These are phyloP conservation scores for Echites panduratus DNA, from an alignment of 257 asterid species.

Conservation along the genomic window DNA sequence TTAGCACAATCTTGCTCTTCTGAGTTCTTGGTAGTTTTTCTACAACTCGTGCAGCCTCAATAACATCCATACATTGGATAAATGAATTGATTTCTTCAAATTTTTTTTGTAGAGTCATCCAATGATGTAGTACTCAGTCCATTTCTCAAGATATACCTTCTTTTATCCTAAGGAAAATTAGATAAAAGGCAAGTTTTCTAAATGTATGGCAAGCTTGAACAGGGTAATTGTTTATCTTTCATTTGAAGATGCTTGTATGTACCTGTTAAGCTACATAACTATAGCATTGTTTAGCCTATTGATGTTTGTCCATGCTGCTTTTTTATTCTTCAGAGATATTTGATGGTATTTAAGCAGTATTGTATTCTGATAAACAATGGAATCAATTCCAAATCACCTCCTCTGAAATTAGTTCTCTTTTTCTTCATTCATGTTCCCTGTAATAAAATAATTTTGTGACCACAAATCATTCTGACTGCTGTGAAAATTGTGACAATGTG, in stretches of 20 bases:
- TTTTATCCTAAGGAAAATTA: neutral
- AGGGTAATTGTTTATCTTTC: neutral
- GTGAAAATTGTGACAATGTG: constrained; percentile 7
- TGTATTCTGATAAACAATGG: neutral
- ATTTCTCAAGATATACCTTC: neutral
- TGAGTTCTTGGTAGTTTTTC: neutral
- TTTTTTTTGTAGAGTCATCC: neutral
- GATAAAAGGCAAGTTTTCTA: neutral
- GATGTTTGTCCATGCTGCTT: neutral
- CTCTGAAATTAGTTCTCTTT: neutral
- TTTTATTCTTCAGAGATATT: neutral
- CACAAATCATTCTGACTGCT: constrained; percentile 10
- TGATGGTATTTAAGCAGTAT: neutral
- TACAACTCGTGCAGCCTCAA: neutral
- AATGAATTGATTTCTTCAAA: neutral
- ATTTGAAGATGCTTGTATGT: neutral
- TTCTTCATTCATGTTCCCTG: neutral
- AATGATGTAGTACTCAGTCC: neutral
- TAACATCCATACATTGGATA: neutral
- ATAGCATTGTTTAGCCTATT: neutral
- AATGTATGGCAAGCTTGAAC: neutral
- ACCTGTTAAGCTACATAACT: neutral
- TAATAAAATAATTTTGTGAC: neutral
- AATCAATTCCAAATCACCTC: neutral
- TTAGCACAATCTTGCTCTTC: neutral